Percentiles rank a stretch among this genome's conserved stretches.
phyloP scores from a whole-genome alignment of 2,329 filamentous ascomycete species.

The Diaporthe sp. region DNA sequence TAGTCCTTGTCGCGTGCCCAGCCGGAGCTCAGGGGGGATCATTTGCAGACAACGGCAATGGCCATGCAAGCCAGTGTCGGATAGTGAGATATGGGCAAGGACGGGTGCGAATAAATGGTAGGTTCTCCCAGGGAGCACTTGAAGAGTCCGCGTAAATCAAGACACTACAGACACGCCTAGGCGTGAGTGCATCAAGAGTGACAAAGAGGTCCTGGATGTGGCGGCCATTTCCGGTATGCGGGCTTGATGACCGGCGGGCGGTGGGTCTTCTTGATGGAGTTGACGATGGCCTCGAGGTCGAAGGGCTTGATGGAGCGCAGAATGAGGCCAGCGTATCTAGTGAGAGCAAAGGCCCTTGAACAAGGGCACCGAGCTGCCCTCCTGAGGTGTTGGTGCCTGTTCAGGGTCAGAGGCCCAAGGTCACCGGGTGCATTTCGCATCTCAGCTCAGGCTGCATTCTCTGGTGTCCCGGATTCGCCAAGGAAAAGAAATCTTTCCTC shows the following conservation, averaged over 20 bases:
- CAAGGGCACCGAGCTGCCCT: too few species aligned
- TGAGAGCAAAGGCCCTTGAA: too few species aligned
- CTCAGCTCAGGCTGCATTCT: neutral
- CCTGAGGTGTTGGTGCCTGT: neutral
- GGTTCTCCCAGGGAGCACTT: neutral
- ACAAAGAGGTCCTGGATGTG: too few species aligned
- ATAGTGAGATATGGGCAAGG: too few species aligned
- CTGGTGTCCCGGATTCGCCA: too few species aligned
- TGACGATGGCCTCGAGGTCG: slow-evolving; percentile 94
- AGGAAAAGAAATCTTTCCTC: too few species aligned
- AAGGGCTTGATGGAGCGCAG: slow-evolving; percentile 97
- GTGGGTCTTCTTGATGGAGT: slow-evolving; percentile 98
- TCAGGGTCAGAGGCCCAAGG: too few species aligned
- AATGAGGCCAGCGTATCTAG: slow-evolving; percentile 73
- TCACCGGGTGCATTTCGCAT: neutral
- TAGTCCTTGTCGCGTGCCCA: neutral
- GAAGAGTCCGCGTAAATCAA: neutral
- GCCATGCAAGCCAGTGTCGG: too few species aligned
- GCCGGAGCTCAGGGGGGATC: neutral
- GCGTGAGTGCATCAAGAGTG: too few species aligned
- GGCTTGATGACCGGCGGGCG: slow-evolving; percentile 93
- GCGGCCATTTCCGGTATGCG: slow-evolving; percentile 77
- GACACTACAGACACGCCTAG: slow-evolving; percentile 80
- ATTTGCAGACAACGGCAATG: too few species aligned
- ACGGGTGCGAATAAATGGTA: neutral